A percentile compares a stretch with the other conserved stretches of the same genome.
Evolutionary conservation across 1,139 yeast species (phyloP).

Genomic region (Suhomyces maxii): DNA sequence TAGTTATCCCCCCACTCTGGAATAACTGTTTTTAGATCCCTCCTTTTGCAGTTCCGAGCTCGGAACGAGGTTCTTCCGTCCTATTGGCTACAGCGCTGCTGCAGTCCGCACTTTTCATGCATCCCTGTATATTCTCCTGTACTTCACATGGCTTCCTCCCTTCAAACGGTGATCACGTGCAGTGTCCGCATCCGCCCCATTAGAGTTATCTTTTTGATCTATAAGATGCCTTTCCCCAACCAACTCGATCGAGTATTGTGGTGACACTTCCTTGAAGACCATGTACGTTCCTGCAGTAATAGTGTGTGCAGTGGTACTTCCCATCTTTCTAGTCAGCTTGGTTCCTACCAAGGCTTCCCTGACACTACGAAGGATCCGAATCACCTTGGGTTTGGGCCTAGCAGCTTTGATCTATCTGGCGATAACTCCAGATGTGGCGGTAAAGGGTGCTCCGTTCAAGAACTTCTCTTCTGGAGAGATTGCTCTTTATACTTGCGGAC

Average conservation of each 20-base stretch:
- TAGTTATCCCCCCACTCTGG: too few species aligned
- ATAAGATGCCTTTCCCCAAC: not conserved
- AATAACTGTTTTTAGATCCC: too few species aligned
- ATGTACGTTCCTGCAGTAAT: constrained; percentile 3
- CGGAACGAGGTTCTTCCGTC: too few species aligned
- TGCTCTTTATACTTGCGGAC: constrained; percentile 34
- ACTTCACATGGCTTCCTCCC: too few species aligned
- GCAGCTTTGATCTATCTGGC: constrained; percentile 24
- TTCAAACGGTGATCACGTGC: not conserved
- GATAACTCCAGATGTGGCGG: constrained; percentile 34
- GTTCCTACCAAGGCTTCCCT: not conserved
- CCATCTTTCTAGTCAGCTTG: constrained; percentile 1
- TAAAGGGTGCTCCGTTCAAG: constrained; percentile 38
- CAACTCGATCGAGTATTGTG: too few species aligned
- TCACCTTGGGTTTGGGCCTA: constrained; percentile 6
- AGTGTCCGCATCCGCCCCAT: not conserved
- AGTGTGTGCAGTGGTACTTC: constrained; percentile 2
- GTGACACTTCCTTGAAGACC: not conserved
- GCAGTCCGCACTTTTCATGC: too few species aligned
- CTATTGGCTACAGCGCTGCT: too few species aligned
- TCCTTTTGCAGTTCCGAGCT: too few species aligned
- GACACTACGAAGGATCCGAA: not conserved
- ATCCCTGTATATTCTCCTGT: too few species aligned
- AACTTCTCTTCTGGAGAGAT: constrained; percentile 29
- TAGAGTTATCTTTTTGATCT: constrained; percentile 8